A percentile compares a stretch with the other conserved stretches of the same genome.
Evolutionary conservation across 2,329 filamentous ascomycete genomes (phyloP).

Genomic region (Fusarium sp.): DNA sequence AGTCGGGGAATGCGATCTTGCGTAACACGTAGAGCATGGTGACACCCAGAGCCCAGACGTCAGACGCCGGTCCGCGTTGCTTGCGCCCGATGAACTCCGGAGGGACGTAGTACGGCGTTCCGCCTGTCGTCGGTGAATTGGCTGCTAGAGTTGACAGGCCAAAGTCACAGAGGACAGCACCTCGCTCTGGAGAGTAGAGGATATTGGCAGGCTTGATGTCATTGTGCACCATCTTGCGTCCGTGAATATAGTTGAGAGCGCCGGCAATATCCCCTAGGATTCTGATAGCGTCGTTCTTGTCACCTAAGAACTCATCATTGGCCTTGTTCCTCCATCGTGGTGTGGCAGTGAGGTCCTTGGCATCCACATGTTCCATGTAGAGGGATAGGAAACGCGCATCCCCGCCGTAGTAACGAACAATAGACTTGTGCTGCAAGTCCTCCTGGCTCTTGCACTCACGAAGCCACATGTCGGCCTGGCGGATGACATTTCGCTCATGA

Average conservation of each 20-base stretch:
- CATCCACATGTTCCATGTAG: constrained; percentile 75
- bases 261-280: constrained; percentile 70
- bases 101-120: constrained; percentile 74
- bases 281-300: constrained; percentile 64
- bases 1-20: constrained; percentile 70
- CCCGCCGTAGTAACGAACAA: constrained; percentile 71
- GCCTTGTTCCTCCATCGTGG: constrained; percentile 65
- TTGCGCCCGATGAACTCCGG: constrained; percentile 73
- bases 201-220: constrained; percentile 76
- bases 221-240: constrained; percentile 70
- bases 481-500: constrained; percentile 70
- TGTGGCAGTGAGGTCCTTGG: constrained; percentile 66
- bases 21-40: constrained; percentile 73
- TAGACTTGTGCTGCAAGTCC: constrained; percentile 69
- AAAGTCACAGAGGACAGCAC: constrained; percentile 74
- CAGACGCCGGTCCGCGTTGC: constrained; percentile 68
- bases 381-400: constrained; percentile 73
- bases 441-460: constrained; percentile 72
- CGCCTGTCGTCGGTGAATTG: constrained; percentile 66
- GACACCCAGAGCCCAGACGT: constrained; percentile 73
- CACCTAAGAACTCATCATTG: constrained; percentile 67
- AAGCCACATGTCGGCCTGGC: constrained; percentile 73
- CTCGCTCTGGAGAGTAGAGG: constrained; percentile 71
- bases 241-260: constrained; percentile 71
- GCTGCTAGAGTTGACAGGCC: constrained; percentile 67